Base-by-base conservation (phyloP, 2,329 filamentous ascomycete genomes). In the Talaromyces sp. region DNA sequence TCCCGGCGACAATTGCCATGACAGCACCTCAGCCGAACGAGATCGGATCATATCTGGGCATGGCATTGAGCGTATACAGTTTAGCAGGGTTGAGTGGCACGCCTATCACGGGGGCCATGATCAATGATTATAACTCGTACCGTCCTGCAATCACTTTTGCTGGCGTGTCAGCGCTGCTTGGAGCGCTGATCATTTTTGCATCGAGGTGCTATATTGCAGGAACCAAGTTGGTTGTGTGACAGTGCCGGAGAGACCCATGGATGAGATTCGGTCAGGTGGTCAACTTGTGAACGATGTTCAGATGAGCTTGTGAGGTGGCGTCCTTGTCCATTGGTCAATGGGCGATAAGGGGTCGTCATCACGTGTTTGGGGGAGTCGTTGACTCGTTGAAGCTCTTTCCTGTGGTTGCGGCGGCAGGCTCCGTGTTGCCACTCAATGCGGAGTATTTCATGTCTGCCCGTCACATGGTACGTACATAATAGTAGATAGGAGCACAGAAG, bases 11-110 rank as follows among this genome's bases (percentile, higher is more conserved):
- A 0, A 61, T 70, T 25, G 65, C 65, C 14, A 64, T 64, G 28
- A 67, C 61, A 21, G 35, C 66, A 16, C 50, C 50, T 11, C 60
- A 67, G 5, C 31, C 63, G 2, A 63, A 64, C 16, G 63, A 69
- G 48, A 66, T 68, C 25, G 66, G 68, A 2, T 67, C 67, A 7
- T 67, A 68, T 39, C 57, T 69, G 59, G 67, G 68, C 1, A 68
- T 69, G 64, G 69, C 67, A 7, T 54, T 72, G 60, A 66, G 70
- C 1, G 50, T 82, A 1, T 70, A 73, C 5, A 75, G 77, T 0
- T 58, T 85, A 35, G 81, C 77, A 0, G 76, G 74, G 3, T 67
- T 86, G 37, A 75, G 83, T 3, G 83, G 81, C 0, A 79, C 79
- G 12, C 81, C 82, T 0, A 72, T 81, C 50, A 79, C 77, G 58